Evolutionary conservation across 257 asterid genomes (phyloP).

Genomic region (Solanum bulbocastanum): DNA sequence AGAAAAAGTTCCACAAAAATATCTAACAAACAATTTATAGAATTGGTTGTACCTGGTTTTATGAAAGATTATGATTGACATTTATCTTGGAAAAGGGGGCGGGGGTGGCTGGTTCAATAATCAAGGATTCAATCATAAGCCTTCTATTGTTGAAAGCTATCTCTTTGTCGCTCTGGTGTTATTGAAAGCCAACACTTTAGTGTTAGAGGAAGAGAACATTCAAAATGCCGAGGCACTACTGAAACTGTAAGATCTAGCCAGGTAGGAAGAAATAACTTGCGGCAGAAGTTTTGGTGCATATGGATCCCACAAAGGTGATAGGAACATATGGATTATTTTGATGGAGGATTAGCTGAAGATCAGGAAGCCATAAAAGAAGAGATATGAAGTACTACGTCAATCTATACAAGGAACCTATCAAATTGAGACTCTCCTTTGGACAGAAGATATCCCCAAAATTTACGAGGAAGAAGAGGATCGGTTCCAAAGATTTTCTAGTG

Average conservation of each 20-base stretch:
- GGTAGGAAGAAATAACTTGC: not conserved
- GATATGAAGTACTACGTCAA: not conserved
- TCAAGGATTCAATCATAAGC: not conserved
- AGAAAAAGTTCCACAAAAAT: not conserved
- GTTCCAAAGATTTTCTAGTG: not conserved
- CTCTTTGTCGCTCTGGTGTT: not conserved
- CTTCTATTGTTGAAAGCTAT: not conserved
- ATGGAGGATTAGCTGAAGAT: not conserved
- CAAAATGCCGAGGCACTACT: not conserved
- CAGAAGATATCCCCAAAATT: not conserved
- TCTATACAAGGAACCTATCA: not conserved
- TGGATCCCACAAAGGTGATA: not conserved
- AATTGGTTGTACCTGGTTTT: not conserved
- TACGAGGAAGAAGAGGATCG: not conserved
- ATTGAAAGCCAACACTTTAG: not conserved
- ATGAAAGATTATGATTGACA: not conserved
- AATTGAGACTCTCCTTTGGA: not conserved
- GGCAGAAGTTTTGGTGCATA: not conserved
- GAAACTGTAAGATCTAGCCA: not conserved
- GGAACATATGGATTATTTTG: not conserved
- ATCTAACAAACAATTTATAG: not conserved
- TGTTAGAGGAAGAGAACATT: not conserved
- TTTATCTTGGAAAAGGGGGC: not conserved
- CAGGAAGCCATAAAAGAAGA: not conserved
- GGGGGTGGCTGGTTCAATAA: not conserved